Evolutionary conservation across 2,329 filamentous ascomycete species (phyloP).

Genomic region (Fusarium foetens): DNA sequence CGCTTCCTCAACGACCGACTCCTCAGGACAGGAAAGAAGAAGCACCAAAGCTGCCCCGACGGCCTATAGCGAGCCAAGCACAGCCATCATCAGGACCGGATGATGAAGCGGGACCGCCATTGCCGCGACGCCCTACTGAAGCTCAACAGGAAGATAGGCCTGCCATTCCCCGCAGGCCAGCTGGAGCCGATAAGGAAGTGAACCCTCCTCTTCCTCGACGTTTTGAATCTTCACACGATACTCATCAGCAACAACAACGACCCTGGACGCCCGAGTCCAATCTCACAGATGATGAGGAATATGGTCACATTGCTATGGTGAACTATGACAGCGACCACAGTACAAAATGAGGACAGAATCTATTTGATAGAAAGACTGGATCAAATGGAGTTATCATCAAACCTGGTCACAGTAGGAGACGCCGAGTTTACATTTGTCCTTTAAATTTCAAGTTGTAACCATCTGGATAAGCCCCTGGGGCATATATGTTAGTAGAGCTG

Average conservation of each 20-base stretch:
- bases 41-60: conserved; percentile 20
- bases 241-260: conserved; percentile 23
- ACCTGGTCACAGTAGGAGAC: neutral
- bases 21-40: conserved; percentile 4
- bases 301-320: conserved; percentile 52
- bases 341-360: neutral
- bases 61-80: conserved; percentile 8
- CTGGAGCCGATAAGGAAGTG: conserved; percentile 8
- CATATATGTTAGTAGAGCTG: neutral
- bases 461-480: neutral
- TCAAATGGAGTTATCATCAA: neutral
- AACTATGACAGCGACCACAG: conserved; percentile 47
- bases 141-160: conserved; percentile 15
- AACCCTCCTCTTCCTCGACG: conserved; percentile 35
- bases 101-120: conserved; percentile 3
- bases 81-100: neutral
- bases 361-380: neutral
- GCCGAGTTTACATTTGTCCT: too few relatives aligned
- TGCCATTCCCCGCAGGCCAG: conserved; percentile 26
- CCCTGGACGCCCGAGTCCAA: conserved; percentile 44
- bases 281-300: conserved; percentile 50
- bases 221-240: conserved; percentile 8
- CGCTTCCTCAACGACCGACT: conserved; percentile 26
- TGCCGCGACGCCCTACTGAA: conserved; percentile 27
- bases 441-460: neutral